A percentile compares a stretch with the other conserved stretches of the same genome.
phyloP scores from a whole-genome alignment of 2,329 filamentous ascomycete genomes.

The Colletotrichum tropicale region DNA sequence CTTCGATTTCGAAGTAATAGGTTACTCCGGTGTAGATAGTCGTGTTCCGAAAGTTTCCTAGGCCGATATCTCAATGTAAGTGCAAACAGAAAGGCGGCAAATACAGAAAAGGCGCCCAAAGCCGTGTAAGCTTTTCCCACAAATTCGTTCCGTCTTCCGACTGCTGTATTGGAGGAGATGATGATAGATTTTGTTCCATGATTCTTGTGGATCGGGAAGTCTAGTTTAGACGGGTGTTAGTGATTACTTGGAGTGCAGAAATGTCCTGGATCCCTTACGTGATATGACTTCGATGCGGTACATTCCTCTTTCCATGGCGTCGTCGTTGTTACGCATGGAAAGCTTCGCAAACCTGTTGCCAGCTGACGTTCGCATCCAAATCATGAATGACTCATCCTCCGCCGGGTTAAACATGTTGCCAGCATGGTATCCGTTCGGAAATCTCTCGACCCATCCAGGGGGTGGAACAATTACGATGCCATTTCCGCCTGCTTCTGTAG shows the following conservation, averaged over 20 bases:
- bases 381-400: neutral
- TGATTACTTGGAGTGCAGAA: accelerated
- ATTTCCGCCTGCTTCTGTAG: neutral
- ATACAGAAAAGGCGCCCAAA: neutral
- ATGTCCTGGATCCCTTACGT: neutral
- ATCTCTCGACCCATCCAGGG: neutral
- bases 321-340: neutral
- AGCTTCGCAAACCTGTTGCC: neutral
- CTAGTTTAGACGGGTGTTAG: neutral
- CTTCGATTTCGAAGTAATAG: neutral
- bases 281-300: neutral
- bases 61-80: neutral
- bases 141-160: neutral
- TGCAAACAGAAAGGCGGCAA: neutral
- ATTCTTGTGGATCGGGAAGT: neutral
- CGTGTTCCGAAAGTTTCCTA: neutral
- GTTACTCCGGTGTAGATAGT: neutral
- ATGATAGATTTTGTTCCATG: neutral
- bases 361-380: neutral
- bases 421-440: neutral
- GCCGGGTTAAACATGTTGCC: neutral
- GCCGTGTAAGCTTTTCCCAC: neutral
- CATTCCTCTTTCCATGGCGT: neutral
- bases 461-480: neutral
- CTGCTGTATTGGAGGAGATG: neutral